Evolutionary conservation across 768 basidiomycete species (phyloP).

Genomic region (Piloderma croceum): DNA sequence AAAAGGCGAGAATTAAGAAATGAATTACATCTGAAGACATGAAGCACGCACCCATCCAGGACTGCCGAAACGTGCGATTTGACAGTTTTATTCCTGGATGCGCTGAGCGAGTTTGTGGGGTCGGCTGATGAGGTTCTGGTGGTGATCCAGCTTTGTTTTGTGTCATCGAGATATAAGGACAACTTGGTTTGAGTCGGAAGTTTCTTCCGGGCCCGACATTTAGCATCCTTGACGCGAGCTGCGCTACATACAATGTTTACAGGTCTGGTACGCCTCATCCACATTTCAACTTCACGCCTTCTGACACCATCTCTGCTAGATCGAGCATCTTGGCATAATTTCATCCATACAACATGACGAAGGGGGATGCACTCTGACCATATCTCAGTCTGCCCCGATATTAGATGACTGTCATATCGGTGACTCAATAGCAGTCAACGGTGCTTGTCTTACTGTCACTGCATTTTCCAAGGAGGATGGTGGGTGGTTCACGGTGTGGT

Average conservation of each 20-base stretch:
- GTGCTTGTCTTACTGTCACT: slow-evolving; percentile 87
- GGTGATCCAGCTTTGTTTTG: too few relatives aligned
- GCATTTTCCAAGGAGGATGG: slow-evolving; percentile 62
- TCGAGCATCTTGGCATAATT: slow-evolving; percentile 85
- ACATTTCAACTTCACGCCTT: slow-evolving; percentile 2
- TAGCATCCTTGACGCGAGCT: too few relatives aligned
- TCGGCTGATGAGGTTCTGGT: too few relatives aligned
- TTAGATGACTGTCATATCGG: slow-evolving; percentile 87
- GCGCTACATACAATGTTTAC: too few relatives aligned
- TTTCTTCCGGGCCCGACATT: too few relatives aligned
- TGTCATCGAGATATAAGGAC: too few relatives aligned
- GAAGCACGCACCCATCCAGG: slow-evolving; percentile 33
- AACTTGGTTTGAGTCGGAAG: too few relatives aligned
- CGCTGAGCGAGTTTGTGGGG: too few relatives aligned
- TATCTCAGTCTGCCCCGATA: slow-evolving; percentile 65
- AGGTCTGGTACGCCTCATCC: slow-evolving; percentile 54
- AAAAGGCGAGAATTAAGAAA: slow-evolving; percentile 6
- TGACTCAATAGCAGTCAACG: slow-evolving; percentile 90
- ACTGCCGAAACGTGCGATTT: slow-evolving; percentile 35
- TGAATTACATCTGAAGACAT: slow-evolving; percentile 1
- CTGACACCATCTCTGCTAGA: slow-evolving; percentile 38
- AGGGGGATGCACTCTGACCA: slow-evolving; percentile 78
- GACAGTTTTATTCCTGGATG: too few relatives aligned
- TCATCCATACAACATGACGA: slow-evolving; percentile 54
- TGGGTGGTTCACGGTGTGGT: slow-evolving; percentile 89